phyloP scores from a whole-genome alignment of 306 rosid species.

The Prunus campanulata region DNA sequence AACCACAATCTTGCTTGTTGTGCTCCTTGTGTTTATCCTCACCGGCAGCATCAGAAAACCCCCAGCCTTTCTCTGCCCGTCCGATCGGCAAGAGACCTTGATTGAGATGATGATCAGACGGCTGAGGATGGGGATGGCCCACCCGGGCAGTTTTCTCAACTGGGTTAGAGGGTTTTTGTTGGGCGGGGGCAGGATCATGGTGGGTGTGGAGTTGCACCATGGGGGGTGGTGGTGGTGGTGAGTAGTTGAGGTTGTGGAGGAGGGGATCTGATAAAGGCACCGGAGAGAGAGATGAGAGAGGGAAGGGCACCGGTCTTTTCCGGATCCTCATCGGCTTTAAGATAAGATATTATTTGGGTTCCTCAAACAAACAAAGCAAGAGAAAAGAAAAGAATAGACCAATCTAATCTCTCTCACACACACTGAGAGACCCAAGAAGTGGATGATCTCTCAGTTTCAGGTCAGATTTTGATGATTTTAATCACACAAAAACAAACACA shows the following conservation, averaged over 20 bases:
- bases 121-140: conserved; percentile 30
- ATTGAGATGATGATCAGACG: conserved; percentile 48
- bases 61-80: conserved; percentile 24
- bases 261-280: conserved; percentile 72
- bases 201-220: conserved; percentile 57
- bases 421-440: background rate
- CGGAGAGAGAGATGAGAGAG: conserved; percentile 52
- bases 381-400: too few species aligned
- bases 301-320: conserved; percentile 53
- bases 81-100: conserved; percentile 38
- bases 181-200: background rate
- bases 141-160: background rate
- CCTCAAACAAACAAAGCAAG: too few species aligned
- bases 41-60: conserved; percentile 22
- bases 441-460: background rate
- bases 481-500: background rate
- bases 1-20: conserved; percentile 18
- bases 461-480: conserved; percentile 19
- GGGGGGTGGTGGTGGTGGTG: conserved; percentile 35
- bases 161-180: conserved; percentile 27
- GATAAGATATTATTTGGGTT: conserved; percentile 8
- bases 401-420: background rate
- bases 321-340: conserved; percentile 74
- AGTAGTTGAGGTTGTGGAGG: conserved; percentile 40
- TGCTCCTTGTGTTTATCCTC: conserved; percentile 6